Evolutionary conservation across 1,139 yeast species (phyloP).

Genomic region (Candida freyschussii): DNA sequence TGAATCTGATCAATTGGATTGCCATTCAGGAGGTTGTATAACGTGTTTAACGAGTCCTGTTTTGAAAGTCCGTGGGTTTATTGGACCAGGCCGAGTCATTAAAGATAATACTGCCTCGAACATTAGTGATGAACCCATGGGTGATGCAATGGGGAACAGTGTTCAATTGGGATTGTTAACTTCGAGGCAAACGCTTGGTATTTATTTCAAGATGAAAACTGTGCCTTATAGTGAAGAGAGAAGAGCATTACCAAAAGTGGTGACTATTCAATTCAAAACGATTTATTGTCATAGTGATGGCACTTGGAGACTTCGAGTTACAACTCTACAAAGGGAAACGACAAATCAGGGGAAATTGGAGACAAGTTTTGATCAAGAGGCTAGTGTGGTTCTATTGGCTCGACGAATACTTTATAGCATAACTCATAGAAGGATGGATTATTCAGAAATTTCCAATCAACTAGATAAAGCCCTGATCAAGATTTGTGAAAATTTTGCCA

Average conservation of each 20-base stretch:
- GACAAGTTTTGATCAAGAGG: slow-evolving; percentile 56
- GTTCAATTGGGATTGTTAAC: slow-evolving; percentile 49
- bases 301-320: slow-evolving; percentile 50
- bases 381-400: slow-evolving; percentile 59
- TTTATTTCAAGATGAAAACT: slow-evolving; percentile 57
- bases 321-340: slow-evolving; percentile 39
- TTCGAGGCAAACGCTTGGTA: slow-evolving; percentile 53
- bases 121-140: slow-evolving; percentile 60
- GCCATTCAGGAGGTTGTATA: slow-evolving; percentile 52
- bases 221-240: slow-evolving; percentile 30
- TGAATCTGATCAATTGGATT: slow-evolving; percentile 48
- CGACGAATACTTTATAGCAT: slow-evolving; percentile 46
- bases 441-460: slow-evolving; percentile 10
- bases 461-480: slow-evolving; percentile 31
- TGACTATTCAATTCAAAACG: slow-evolving; percentile 51
- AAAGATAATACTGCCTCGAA: slow-evolving; percentile 33
- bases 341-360: slow-evolving; percentile 25
- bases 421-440: slow-evolving; percentile 38
- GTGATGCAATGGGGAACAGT: slow-evolving; percentile 56
- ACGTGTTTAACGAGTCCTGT: slow-evolving; percentile 54
- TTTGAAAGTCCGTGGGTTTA: slow-evolving; percentile 55
- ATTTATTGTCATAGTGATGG: slow-evolving; percentile 60
- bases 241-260: slow-evolving; percentile 18
- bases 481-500: slow-evolving; percentile 35
- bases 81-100: slow-evolving; percentile 44